Base-by-base conservation (phyloP, 306 rosid genomes). In the Arachis stenosperma region DNA sequence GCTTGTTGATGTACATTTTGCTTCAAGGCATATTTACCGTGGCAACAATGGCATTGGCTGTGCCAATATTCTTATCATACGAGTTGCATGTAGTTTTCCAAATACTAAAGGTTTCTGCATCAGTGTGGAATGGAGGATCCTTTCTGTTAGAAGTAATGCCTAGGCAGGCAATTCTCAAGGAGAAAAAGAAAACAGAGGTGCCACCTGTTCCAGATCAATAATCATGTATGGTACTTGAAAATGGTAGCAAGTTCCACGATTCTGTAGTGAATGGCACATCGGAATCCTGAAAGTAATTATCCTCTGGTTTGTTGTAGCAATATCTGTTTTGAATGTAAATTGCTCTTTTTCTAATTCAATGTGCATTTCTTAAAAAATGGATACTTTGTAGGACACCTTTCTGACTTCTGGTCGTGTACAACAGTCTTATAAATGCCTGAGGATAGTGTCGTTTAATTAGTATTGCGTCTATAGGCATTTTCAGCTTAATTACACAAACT, bases 61-160 rank as follows among this genome's bases (percentile, higher is more conserved):
- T 92, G 56, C 98, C 98, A 1, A 86, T 90, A 79, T 92, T 92
- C 89, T 47, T 90, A 83, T 92, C 96, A 0, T 92, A 90, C 52
- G 74, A 86, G 46, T 54, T 88, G 71, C 98, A 90, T 57, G 83
- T 55, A 11, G 36, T 75, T 81, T 92, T 92, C 86, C 96, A 90
- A 81, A 5, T 92, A 58, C 94, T 92, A 43, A 92, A 92, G 85
- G 92, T 90, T 69, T 88, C 94, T 22, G 96, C 98, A 0, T 42
- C 98, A 6, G 70, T 88, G 3, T 92, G 98, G 98, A 83, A 92
- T 67, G 98, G 98, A 53, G 98, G 96, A 48, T 86, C 89, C 81
- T 92, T 90, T 72, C 83, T 92, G 78, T 84, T 92, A 6, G 98
- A 92, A 13, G 98, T 92, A 40, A 88, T 90, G 94, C 98, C 98